A percentile compares a stretch with the other conserved stretches of the same genome.
These are phyloP conservation scores for Triadica sebifera DNA, from an alignment of 345 rosid genomes.

Conservation along the genomic window DNA sequence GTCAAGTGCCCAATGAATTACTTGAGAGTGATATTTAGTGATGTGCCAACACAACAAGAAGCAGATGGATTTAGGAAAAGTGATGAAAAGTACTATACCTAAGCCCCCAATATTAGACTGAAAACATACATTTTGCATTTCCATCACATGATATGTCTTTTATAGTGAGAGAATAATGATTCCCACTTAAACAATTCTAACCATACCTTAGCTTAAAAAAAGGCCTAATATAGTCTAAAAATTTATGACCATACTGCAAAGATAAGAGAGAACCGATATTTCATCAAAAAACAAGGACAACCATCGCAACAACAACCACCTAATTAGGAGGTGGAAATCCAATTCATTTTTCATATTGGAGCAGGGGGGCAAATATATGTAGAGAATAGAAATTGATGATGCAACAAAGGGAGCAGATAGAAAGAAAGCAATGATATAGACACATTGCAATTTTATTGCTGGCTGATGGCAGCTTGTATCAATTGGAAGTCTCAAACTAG, in stretches of 20 bases:
- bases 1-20: too few relatives aligned
- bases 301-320: neutral
- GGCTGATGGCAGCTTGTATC: neutral
- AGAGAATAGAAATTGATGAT: neutral
- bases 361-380: neutral
- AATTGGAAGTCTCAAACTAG: neutral
- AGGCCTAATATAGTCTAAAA: neutral
- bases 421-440: too few relatives aligned
- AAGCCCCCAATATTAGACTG: neutral
- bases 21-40: too few relatives aligned
- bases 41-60: neutral
- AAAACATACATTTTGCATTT: neutral
- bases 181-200: neutral
- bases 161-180: neutral
- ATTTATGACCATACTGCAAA: neutral
- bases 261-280: neutral
- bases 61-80: neutral
- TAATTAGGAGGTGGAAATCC: neutral
- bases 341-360: neutral
- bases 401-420: neutral
- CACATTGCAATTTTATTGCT: neutral
- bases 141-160: neutral
- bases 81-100: neutral
- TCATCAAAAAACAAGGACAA: neutral
- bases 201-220: neutral